phyloP scores from a whole-genome alignment of 768 basidiomycete species.

The Lactarius tabidus region DNA sequence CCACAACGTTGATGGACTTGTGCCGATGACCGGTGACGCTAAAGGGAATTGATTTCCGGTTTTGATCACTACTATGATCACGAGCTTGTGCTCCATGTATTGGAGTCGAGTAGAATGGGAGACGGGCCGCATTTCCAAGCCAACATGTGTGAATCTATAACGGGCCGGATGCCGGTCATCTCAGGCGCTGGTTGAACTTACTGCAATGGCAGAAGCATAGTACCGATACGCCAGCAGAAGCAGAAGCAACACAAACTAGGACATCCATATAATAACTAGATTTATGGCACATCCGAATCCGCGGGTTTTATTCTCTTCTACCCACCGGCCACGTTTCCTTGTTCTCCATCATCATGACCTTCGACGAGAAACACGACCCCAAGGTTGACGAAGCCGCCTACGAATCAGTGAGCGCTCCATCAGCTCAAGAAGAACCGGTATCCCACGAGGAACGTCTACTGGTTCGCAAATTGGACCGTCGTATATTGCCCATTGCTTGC shows the following conservation, averaged over 20 bases:
- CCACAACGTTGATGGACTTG: background rate
- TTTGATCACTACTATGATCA: too few relatives aligned
- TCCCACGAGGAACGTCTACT: slow-evolving; percentile 47
- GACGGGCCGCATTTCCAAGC: too few relatives aligned
- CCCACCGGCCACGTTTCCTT: background rate
- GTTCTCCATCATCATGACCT: background rate
- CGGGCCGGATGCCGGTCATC: background rate
- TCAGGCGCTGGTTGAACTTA: background rate
- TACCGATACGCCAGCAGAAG: background rate
- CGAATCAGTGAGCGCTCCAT: background rate
- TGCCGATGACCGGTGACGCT: background rate
- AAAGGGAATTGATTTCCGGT: background rate
- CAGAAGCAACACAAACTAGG: background rate
- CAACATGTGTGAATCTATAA: too few relatives aligned
- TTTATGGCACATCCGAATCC: background rate
- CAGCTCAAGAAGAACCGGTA: background rate
- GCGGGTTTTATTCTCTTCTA: background rate
- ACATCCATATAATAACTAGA: background rate
- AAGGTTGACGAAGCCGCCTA: background rate
- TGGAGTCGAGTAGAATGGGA: background rate
- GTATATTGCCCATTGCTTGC: slow-evolving; percentile 69
- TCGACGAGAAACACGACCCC: slow-evolving; percentile 8
- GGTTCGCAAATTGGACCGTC: slow-evolving; percentile 58
- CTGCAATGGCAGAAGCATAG: too few relatives aligned
- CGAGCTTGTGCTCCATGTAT: too few relatives aligned